Conservation (phyloP, 2,329 filamentous ascomycete genomes). For the Aureobasidium vineae region DNA sequence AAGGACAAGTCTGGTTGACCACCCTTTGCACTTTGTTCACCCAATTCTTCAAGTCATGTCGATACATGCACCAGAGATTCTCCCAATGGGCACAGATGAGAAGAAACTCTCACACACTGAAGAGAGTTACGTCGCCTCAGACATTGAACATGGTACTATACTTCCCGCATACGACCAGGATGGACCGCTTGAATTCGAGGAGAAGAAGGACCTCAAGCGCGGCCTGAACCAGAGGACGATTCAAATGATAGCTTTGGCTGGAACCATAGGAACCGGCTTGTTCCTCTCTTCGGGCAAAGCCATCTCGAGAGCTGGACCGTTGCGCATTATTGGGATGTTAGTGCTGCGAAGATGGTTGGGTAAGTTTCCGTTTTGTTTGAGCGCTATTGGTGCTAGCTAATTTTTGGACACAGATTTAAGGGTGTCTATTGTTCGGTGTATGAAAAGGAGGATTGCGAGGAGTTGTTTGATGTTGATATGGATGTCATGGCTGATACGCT, state of each 20-base stretch:
- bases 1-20: background rate
- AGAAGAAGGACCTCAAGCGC: slow-evolving; percentile 34
- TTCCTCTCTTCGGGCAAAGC: slow-evolving; percentile 15
- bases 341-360: slow-evolving; percentile 45
- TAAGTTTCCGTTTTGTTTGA: background rate
- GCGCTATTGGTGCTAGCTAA: background rate
- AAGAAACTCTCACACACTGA: slow-evolving; percentile 1
- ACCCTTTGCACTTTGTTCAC: background rate
- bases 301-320: slow-evolving; percentile 4
- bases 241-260: slow-evolving; percentile 67
- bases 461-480: slow-evolving; percentile 52
- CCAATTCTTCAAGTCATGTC: background rate
- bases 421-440: slow-evolving; percentile 55
- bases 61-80: background rate
- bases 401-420: slow-evolving; percentile 39
- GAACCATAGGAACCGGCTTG: slow-evolving; percentile 36
- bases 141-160: slow-evolving; percentile 7
- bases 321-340: slow-evolving; percentile 59
- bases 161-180: slow-evolving; percentile 7
- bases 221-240: slow-evolving; percentile 55
- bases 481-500: slow-evolving; percentile 52
- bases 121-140: background rate
- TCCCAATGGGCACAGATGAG: background rate
- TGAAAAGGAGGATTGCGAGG: slow-evolving; percentile 52
- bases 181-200: slow-evolving; percentile 14